Conservation (phyloP, 306 rosid species). For the Potentilla sterilis region DNA sequence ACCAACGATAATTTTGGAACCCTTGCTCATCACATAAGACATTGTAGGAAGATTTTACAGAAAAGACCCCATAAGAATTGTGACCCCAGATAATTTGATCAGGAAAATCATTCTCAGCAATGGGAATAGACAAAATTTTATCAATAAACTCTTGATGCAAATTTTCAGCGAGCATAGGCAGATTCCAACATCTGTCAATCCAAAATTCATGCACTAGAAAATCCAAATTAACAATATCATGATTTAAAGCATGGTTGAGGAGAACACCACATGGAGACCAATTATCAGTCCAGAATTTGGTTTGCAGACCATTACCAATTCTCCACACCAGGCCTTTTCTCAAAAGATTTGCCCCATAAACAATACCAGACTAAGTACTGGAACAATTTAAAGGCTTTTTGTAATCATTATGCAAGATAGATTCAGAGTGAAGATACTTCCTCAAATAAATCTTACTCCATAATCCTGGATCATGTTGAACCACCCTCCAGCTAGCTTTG, state of each 20-base stretch:
- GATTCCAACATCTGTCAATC: too few species aligned
- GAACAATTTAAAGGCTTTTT: background rate
- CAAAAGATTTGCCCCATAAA: background rate
- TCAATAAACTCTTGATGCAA: too few species aligned
- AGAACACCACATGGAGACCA: too few species aligned
- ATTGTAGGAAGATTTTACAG: background rate
- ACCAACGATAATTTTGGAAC: background rate
- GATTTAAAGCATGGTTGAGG: accelerated
- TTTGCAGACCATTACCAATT: background rate
- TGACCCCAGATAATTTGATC: background rate
- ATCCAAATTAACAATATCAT: too few species aligned
- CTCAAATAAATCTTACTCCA: background rate
- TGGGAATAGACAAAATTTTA: too few species aligned
- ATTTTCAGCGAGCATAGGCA: too few species aligned
- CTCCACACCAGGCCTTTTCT: background rate
- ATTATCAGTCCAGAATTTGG: background rate
- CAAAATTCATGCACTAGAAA: too few species aligned
- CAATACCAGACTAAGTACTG: background rate
- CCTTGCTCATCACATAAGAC: background rate
- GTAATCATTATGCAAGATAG: background rate
- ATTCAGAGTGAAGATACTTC: background rate
- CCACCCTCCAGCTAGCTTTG: background rate
- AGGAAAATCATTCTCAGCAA: background rate
- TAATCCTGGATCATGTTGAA: background rate
- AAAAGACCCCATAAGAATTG: too few species aligned